Percentiles rank a stretch among this genome's conserved stretches.
These are phyloP conservation scores for Otatea glauca DNA, from an alignment of 176 grass and related monocot genomes.

Conservation along the genomic window DNA sequence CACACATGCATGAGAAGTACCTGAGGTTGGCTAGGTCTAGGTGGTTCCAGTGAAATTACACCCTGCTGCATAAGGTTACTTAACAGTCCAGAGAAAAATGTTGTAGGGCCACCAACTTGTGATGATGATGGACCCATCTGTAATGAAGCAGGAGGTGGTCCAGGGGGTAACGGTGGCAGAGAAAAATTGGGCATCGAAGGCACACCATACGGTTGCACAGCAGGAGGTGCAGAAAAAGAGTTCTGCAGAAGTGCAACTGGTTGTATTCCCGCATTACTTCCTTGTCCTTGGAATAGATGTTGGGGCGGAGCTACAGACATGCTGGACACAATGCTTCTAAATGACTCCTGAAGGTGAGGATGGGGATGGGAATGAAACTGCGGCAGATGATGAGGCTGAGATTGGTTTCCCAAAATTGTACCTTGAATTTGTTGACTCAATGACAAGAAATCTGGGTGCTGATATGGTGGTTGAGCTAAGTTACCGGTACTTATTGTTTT, in stretches of 20 bases:
- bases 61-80: slow-evolving; percentile 84
- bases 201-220: slow-evolving; percentile 44
- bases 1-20: slow-evolving; percentile 55
- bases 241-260: slow-evolving; percentile 51
- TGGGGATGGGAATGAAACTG: slow-evolving; percentile 47
- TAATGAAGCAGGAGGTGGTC: slow-evolving; percentile 54
- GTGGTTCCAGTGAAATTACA: slow-evolving; percentile 66
- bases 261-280: slow-evolving; percentile 38
- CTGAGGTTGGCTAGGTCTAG: slow-evolving; percentile 56
- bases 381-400: slow-evolving; percentile 38
- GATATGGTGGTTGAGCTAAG: slow-evolving; percentile 55
- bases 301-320: slow-evolving; percentile 33
- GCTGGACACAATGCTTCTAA: slow-evolving; percentile 46
- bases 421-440: slow-evolving; percentile 55
- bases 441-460: slow-evolving; percentile 53
- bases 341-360: slow-evolving; percentile 40
- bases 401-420: slow-evolving; percentile 53
- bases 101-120: slow-evolving; percentile 49
- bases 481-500: slow-evolving; percentile 39
- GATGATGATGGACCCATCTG: slow-evolving; percentile 60
- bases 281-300: slow-evolving; percentile 52
- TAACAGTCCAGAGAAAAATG: slow-evolving; percentile 76
- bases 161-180: slow-evolving; percentile 65
- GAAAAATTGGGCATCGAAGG: slow-evolving; percentile 38
- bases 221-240: slow-evolving; percentile 51